phyloP scores from a whole-genome alignment of 345 rosid genomes.

The Combretum micranthum region DNA sequence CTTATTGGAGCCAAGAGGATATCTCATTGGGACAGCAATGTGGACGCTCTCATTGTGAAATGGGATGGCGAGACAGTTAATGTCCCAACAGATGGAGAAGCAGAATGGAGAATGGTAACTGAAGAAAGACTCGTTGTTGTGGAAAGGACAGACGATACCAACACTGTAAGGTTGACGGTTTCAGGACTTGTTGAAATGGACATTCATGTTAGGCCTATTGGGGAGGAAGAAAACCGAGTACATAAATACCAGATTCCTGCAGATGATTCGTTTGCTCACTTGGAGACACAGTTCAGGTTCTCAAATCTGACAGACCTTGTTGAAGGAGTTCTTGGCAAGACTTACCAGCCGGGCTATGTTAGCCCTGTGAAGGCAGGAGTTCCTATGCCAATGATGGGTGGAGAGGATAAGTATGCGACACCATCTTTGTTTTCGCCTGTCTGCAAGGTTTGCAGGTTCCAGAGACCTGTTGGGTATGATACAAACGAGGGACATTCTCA shows the following conservation, averaged over 20 bases:
- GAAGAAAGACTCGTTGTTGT: constrained; percentile 38
- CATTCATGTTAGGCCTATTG: constrained; percentile 51
- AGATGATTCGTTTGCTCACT: constrained; percentile 60
- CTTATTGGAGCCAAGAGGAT: constrained; percentile 54
- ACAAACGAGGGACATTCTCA: constrained; percentile 10
- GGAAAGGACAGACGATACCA: constrained; percentile 59
- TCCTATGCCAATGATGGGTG: constrained; percentile 78
- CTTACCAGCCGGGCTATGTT: constrained; percentile 52
- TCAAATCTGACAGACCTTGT: constrained; percentile 41
- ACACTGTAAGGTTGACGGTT: constrained; percentile 42
- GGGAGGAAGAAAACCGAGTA: constrained; percentile 49
- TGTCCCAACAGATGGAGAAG: constrained; percentile 55
- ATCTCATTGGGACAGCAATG: constrained; percentile 42
- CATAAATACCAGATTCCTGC: constrained; percentile 66
- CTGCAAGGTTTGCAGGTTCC: constrained; percentile 61
- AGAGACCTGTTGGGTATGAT: constrained; percentile 26
- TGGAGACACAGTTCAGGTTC: constrained; percentile 76
- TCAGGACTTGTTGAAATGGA: constrained; percentile 50
- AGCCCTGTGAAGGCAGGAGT: constrained; percentile 71
- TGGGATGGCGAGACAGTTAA: constrained; percentile 46
- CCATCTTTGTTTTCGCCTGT: constrained; percentile 59
- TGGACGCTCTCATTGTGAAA: constrained; percentile 47
- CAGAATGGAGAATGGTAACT: constrained; percentile 44
- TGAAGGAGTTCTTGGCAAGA: constrained; percentile 78
- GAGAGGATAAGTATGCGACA: constrained; percentile 72